phyloP scores from a whole-genome alignment of 2,329 filamentous ascomycete genomes.

The Scleromitrula shiraiana region DNA sequence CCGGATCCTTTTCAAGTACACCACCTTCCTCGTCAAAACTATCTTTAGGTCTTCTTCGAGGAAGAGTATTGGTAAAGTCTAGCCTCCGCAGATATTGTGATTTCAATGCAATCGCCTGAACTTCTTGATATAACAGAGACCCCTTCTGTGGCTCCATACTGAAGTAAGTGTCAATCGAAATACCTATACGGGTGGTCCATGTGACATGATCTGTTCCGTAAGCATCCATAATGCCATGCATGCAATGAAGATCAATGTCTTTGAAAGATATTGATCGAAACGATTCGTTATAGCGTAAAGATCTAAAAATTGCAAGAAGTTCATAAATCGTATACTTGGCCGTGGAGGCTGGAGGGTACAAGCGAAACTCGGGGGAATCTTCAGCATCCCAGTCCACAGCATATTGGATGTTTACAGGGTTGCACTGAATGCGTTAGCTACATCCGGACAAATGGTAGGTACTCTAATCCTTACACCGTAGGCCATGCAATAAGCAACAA shows the following conservation, averaged over 20 bases:
- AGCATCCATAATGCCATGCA: conserved; percentile 54
- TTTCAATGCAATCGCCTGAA: conserved; percentile 58
- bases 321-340: conserved; percentile 52
- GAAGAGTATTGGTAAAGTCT: conserved; percentile 57
- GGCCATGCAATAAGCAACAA: conserved; percentile 61
- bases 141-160: conserved; percentile 28
- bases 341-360: conserved; percentile 47
- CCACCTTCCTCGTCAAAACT: conserved; percentile 37
- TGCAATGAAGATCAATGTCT: conserved; percentile 52
- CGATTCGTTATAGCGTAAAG: conserved; percentile 62
- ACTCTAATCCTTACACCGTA: conserved; percentile 43
- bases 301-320: conserved; percentile 60
- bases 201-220: conserved; percentile 56
- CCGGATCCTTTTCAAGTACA: conserved; percentile 47
- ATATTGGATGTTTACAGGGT: conserved; percentile 59
- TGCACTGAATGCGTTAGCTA: conserved; percentile 26
- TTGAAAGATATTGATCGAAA: conserved; percentile 62
- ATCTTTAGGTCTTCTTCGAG: conserved; percentile 40
- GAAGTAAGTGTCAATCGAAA: conserved; percentile 24
- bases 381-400: conserved; percentile 53
- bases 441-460: background rate
- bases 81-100: conserved; percentile 54
- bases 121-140: conserved; percentile 58
- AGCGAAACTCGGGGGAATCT: conserved; percentile 58
- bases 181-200: conserved; percentile 44